Base-by-base conservation (phyloP, 169 alveolate species). In the Plasmodium cynomolgi region DNA sequence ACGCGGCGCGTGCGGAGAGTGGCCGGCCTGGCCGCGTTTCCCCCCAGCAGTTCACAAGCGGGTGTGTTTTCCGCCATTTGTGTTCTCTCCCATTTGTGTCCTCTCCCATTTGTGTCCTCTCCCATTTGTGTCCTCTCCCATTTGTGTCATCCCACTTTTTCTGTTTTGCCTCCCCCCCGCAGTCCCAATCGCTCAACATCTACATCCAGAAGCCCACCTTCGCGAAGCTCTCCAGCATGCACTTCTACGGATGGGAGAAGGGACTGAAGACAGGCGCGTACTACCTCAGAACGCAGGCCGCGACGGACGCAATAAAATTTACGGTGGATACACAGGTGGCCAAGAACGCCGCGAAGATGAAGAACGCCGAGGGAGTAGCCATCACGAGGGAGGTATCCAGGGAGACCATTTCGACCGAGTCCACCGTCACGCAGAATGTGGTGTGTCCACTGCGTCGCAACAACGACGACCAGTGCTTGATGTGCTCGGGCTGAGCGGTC, bases 261-360 rank as follows among this genome's bases (percentile, higher is more conserved):
- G 99, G 99, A 3, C 97, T 99, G 39, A 99, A 99, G 95, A 99
- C 99, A 11, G 99, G 99, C 34, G 97, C 98, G 95, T 99, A 99
- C 95, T 99, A 99, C 95, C 93, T 99, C 77, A 97, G 99, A 85
- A 98, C 99, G 4, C 98, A 98, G 96, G 99, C 99, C 39, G 99
- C 99, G 0, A 98, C 99, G 17, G 99, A 98, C 81, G 99, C 99
- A 4, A 99, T 99, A 84, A 98, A 99, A 96, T 99, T 99, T 95
- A 99, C 99, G 20, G 99, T 99, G 33, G 99, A 99, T 95, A 92
- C 96, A 41, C 96, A 95, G 34, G 95, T 97, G 33, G 93, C 96
- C 2, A 96, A 95, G 71, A 81, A 93, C 91, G 97, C 97, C 31
- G 96, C 93, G 91, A 95, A 92, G 81, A 29, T 92, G 84, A 92